Evolutionary conservation across 495 filamentous ascomycete species (phyloP), one percentile per base, ranked within the genome.

Genomic region (Staphylotrichum tortipilum): DNA sequence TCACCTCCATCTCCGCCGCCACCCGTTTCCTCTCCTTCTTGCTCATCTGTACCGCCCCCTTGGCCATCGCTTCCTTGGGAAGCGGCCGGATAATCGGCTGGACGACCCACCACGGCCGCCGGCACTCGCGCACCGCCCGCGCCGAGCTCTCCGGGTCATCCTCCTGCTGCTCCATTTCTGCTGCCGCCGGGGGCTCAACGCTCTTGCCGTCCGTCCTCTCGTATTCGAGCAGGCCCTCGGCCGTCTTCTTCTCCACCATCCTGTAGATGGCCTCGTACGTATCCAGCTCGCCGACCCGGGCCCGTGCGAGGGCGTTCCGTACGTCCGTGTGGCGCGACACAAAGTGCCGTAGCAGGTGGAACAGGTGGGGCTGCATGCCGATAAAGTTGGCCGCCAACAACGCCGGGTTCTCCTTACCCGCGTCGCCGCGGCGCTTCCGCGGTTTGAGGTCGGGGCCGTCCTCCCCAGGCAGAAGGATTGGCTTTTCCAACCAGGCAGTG

Each of bases 281-380:
- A 0, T 53, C 60, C 14, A 83, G 81, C 45, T 94, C 83, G 31
- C 84, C 83, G 1, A 78, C 72, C 11, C 73, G 65, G 9, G 77
- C 77, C 30, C 66, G 70, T 4, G 86, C 91, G 6, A 99, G 78
- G 2, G 82, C 75, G 64, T 95, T 84, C 4, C 94, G 81, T 37
- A 99, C 81, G 56, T 89, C 74, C 23, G 82, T 85, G 62, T 95
- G 85, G 29, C 68, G 75, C 0, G 81, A 68, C 33, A 97, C 78
- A 40, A 97, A 78, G 3, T 89, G 77, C 4, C 91, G 81, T 8
- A 95, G 80, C 21, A 99, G 75, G 61, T 94, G 85, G 73, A 99
- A 99, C 30, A 95, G 77, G 67, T 99, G 92, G 3, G 85, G 78
- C 62, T 95, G 91, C 73, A 99, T 85, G 26, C 80, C 80, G n/a